Base-by-base conservation (phyloP, 371 early-diverging fungal genomes). In the Caulochytrium protostelioides region DNA sequence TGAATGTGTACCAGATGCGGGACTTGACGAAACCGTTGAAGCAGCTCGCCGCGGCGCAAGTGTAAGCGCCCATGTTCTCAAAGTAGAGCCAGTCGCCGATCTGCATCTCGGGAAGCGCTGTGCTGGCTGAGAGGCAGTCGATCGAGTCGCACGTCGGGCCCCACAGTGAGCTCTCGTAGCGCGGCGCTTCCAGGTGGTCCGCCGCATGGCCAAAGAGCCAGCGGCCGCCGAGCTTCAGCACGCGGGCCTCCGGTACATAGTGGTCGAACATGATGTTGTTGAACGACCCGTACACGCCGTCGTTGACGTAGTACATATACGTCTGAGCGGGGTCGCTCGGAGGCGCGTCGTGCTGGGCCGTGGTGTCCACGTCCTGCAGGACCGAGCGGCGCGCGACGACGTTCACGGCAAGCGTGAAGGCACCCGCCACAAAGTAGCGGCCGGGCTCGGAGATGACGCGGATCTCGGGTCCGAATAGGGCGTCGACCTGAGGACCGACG, bases 81-180 rank as follows among this genome's bases (percentile, higher is more conserved):
- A 80, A 91, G 53, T 75, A 74, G 31, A 95, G 58, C 94, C 94
- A 95, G 52, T 95, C 97, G 37, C 94, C 91, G 19, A 83, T 69
- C 33, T 78, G 68, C 46, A 95, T 62, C 50, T 77, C 66, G 28
- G 91, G 91, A 32, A 95, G 60, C 37, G 35, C 35, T 12, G 62
- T 51, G 24, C 70, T 61, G 34, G 71, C 57, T 42, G 65, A 69
- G 34, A 95, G 71, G 52, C 83, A 83, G 59, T 95, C 97, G 43
- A 92, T 83, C 13, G 89, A 87, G 57, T 95, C 94, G 56, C 95
- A 95, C 27, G 92, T 95, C 18, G 91, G 95, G n/a, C 91, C 92
- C 94, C 94, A 91, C 39, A 90, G 62, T 49, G 15, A 14, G 20
- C 6, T 1, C n/a, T n/a, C 13, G 4, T 10, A n/a, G 2, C 10